Base-by-base conservation (phyloP, 441 rosid species). In the Euphorbia celastroides region DNA sequence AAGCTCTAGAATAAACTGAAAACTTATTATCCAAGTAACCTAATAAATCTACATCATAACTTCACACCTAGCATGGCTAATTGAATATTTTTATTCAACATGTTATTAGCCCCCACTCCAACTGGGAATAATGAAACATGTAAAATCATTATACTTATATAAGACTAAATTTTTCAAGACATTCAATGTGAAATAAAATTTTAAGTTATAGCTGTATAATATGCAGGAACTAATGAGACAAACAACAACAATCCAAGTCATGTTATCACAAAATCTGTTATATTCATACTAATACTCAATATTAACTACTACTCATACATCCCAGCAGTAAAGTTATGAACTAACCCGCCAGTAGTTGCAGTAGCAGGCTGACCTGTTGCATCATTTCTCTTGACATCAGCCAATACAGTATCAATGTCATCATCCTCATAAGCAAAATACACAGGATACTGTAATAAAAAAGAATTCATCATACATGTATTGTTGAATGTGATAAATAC, bases 271-370 rank as follows among this genome's bases (percentile, higher is more conserved):
- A 59, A 70, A n/a, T 42, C 55, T 60, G 48, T 51, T 23, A 48
- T 60, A 9, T 6, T 28, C 25, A 54, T 31, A 25, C 9, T 19
- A 6, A 19, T 7, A 44, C 38, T 46, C 2, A 22, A 27, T 2
- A 57, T 17, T 38, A 30, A 66, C 31, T 67, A 59, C 55, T 46
- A 50, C 16, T 72, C 57, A 26, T 26, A 58, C 23, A 72, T 42
- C 46, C 8, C 5, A 2, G 65, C 22, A 54, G 31, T 31, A 8
- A 62, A 38, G 58, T 54, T 34, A 62, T 62, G 48, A 57, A 89
- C 97, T 82, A 72, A 91, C 99, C 99, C 97, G 78, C 99, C 99
- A 12, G 96, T 85, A 28, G 96, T 94, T 23, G 99, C 96, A 69
- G 99, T 85, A 74, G 97, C 99, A 62, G 92, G 92, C 72, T 86